Conservation (phyloP, 768 basidiomycete genomes). For the Suillus variegatus region DNA sequence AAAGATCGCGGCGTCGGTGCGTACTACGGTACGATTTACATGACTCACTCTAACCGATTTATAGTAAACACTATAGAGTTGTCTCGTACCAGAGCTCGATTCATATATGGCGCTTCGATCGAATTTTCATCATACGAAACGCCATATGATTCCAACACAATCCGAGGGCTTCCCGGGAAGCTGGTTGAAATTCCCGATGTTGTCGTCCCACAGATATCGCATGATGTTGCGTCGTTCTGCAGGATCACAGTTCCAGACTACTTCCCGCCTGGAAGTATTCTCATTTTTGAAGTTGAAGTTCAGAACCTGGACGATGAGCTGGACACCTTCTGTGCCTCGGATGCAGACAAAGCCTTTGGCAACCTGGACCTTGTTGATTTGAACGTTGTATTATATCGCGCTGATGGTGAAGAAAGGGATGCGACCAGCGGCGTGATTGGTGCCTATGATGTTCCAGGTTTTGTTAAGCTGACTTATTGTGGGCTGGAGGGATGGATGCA, state of each 20-base stretch:
- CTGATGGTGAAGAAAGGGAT: conserved; percentile 91
- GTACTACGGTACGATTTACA: conserved; percentile 21
- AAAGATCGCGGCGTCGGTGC: conserved; percentile 81
- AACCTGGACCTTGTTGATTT: conserved; percentile 83
- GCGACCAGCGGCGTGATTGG: conserved; percentile 82
- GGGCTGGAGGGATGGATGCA: conserved; percentile 99
- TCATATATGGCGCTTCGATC: conserved; percentile 78
- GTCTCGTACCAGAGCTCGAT: conserved; percentile 74
- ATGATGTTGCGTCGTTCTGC: conserved; percentile 66
- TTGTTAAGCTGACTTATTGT: conserved; percentile 83
- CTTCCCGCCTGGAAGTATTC: conserved; percentile 95
- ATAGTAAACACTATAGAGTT: conserved; percentile 85
- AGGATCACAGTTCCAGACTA: conserved; percentile 82
- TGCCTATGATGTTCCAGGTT: conserved; percentile 75
- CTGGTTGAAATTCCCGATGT: conserved; percentile 66
- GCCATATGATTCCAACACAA: conserved; percentile 46
- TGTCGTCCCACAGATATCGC: conserved; percentile 59
- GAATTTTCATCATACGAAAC: conserved; percentile 64
- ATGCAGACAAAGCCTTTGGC: conserved; percentile 71
- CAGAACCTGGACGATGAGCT: conserved; percentile 70
- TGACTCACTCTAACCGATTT: background rate
- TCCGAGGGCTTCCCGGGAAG: conserved; percentile 73
- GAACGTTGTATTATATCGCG: conserved; percentile 83
- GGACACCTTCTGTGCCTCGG: conserved; percentile 71
- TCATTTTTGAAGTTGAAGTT: conserved; percentile 88